phyloP scores from a whole-genome alignment of 768 basidiomycete genomes.

The Leccinum subtestaceum region DNA sequence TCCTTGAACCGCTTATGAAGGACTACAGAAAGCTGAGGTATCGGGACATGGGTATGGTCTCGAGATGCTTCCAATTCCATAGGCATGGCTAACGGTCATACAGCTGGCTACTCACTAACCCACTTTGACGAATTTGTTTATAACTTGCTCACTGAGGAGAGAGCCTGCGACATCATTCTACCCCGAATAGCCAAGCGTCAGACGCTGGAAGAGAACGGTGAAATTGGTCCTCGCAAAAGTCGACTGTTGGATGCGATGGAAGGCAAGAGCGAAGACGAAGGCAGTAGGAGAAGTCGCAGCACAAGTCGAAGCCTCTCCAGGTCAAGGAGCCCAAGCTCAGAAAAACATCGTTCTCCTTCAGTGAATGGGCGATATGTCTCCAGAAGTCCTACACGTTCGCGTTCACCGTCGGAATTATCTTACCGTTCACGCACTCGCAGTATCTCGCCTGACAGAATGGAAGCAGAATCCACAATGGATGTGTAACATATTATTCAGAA shows the following conservation, averaged over 20 bases:
- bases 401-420: conserved; percentile 41
- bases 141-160: conserved; percentile 78
- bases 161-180: conserved; percentile 95
- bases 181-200: conserved; percentile 85
- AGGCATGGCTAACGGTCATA: not conserved
- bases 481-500: conserved; percentile 12
- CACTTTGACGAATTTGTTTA: conserved; percentile 94
- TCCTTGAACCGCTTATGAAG: conserved; percentile 90
- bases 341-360: conserved; percentile 37
- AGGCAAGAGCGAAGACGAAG: conserved; percentile 54
- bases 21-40: conserved; percentile 89
- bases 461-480: conserved; percentile 29
- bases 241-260: conserved; percentile 87
- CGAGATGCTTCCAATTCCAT: not conserved
- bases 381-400: conserved; percentile 52
- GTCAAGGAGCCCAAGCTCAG: conserved; percentile 25
- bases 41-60: conserved; percentile 67
- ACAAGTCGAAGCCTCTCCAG: conserved; percentile 26
- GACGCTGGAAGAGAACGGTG: conserved; percentile 88
- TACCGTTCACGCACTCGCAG: conserved; percentile 58
- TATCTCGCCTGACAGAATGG: conserved; percentile 57
- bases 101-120: conserved; percentile 83
- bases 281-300: conserved; percentile 41
- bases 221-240: conserved; percentile 82
- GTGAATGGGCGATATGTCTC: conserved; percentile 60